Percentiles rank a stretch among this genome's conserved stretches.
Evolutionary conservation across 2,329 filamentous ascomycete genomes (phyloP).

Genomic region (Chalara sp.): DNA sequence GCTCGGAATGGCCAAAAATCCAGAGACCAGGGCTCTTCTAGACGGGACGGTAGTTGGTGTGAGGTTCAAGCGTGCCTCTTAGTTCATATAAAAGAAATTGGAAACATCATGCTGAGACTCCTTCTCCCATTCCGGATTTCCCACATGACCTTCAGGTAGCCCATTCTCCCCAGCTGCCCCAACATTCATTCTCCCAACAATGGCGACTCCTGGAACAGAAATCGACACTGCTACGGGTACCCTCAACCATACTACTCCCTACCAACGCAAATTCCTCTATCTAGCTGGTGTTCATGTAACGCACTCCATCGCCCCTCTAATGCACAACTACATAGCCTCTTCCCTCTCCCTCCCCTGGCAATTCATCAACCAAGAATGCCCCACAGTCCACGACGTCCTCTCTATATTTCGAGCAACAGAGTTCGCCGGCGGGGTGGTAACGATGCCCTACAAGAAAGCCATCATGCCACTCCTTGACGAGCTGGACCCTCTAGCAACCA

Average conservation of each 20-base stretch:
- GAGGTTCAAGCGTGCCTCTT: not conserved
- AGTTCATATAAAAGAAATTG: not conserved
- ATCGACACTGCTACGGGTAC: not conserved
- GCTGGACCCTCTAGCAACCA: conserved; percentile 61
- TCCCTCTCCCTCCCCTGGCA: conserved; percentile 29
- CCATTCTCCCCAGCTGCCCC: not conserved
- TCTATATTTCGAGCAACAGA: conserved; percentile 45
- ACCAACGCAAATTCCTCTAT: conserved; percentile 19
- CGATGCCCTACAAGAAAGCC: conserved; percentile 76
- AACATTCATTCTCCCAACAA: not conserved
- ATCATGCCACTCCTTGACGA: conserved; percentile 68
- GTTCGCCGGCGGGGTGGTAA: conserved; percentile 64
- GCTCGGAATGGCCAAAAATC: not conserved
- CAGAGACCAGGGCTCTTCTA: not conserved
- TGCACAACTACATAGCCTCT: conserved; percentile 34
- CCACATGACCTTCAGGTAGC: not conserved
- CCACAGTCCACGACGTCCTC: conserved; percentile 30
- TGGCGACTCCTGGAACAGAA: not conserved
- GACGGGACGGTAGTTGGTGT: not conserved
- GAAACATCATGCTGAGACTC: not conserved
- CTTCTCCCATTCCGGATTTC: not conserved
- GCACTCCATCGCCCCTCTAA: conserved; percentile 33
- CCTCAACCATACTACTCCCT: not conserved
- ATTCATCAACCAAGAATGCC: conserved; percentile 29
- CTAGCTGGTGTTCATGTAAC: conserved; percentile 33